Conservation (phyloP, 2,329 filamentous ascomycete genomes). For the Hymenoscyphus albidus region DNA sequence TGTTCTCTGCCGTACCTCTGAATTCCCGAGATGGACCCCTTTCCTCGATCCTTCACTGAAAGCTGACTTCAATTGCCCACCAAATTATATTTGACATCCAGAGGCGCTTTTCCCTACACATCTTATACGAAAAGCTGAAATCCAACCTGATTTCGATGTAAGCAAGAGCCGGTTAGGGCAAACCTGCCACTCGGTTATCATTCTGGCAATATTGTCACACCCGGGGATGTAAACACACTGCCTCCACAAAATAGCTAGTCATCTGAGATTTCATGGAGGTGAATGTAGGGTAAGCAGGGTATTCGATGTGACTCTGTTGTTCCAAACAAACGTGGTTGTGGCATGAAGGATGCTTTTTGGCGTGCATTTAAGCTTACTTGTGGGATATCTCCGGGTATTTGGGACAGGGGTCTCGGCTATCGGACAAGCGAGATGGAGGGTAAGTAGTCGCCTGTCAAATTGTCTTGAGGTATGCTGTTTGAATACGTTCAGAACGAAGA, state of each 20-base stretch:
- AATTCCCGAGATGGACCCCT: too few relatives aligned
- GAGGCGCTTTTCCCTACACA: neutral
- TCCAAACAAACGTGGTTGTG: constrained; percentile 1
- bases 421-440: neutral
- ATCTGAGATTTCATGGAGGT: neutral
- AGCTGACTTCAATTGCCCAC: neutral
- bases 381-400: neutral
- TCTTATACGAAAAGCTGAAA: neutral
- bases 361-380: neutral
- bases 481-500: too few relatives aligned
- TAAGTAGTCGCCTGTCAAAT: neutral
- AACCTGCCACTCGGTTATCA: neutral
- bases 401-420: neutral
- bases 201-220: neutral
- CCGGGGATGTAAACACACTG: neutral
- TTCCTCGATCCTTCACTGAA: too few relatives aligned
- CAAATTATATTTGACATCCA: neutral
- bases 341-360: neutral
- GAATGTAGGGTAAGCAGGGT: neutral
- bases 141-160: neutral
- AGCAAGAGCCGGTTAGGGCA: neutral
- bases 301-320: neutral
- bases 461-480: too few relatives aligned
- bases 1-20: too few relatives aligned
- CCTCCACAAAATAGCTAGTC: neutral